Base-by-base conservation (phyloP, 2,329 filamentous ascomycete species). In the Westerdykella aurantiaca region DNA sequence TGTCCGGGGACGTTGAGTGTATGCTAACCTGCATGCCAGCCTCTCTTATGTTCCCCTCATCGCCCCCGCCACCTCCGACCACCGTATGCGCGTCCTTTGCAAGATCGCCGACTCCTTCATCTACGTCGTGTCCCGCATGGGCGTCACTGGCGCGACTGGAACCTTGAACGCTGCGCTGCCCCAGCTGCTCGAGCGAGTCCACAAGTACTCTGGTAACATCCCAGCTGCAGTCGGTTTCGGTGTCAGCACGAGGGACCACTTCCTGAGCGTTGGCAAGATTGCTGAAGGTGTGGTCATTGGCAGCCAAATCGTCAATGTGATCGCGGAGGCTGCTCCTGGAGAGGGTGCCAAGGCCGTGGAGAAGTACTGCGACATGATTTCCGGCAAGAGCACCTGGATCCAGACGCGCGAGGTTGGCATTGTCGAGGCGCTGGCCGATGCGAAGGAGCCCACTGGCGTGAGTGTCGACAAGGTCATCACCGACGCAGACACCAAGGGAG, bases 21-120 rank as follows among this genome's bases (percentile, higher is more conserved):
- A n/a, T n/a, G 34, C 51, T 61, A 51, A 64, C 34, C 5, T 31
- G 10, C 31, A 10, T 37, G 10, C 25, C 31, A 86, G 85, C 21
- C 80, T 98, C 29, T 96, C 90, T 5, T 98, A 97, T 66, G 86
- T 98, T 12, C 93, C 93, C n/a, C 77, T 98, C 42, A 96, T 98
- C 57, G 91, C 93, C 0, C 93, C 93, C 6, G 82, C 90, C 10
- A 97, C 93, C 1, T 95, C 89, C 6, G 89, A 96, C 57, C 77
- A 81, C 52, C 86, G 93, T 60, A 95, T 98, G 90, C 91, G 87
- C 72, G 79, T 96, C 34, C 83, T 98, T 11, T 98, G 93, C 79
- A 83, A 88, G 67, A 91, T 98, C 51, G 93, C 93, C 62, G 91
- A 97, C 71, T 96, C 90, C 3, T 98, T 97, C 74, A 95, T 98